Evolutionary conservation across 257 asterid species (phyloP), one percentile per base, ranked within the genome.

Genomic region (Ballota nigra): DNA sequence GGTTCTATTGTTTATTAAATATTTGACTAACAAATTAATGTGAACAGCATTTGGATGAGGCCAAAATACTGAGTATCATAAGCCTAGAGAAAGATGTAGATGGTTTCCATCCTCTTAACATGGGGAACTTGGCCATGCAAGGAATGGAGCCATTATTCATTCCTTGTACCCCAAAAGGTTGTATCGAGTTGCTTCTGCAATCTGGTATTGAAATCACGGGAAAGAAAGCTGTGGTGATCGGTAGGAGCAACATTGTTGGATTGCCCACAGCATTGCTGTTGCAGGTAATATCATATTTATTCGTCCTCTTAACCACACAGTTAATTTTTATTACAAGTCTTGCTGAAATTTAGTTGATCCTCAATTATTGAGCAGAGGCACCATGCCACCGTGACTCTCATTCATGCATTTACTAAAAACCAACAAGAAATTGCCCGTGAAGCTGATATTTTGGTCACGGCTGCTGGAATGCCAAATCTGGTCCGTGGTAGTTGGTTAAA

Each of bases 161-260:
- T 73, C 87, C 95, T 20, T 88, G 96, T 63, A 86, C 96, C 36
- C 85, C 96, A 6, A 88, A 86, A 73, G 96, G 89, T 59, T 88
- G 92, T 78, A 79, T 86, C 13, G 92, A 88, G 83, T 68, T 88
- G 82, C 85, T 88, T 79, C 81, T 88, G 61, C 87, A 82, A 73
- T 81, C 89, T 18, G 88, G 83, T 64, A 67, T 86, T 45, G 84
- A 83, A 68, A 84, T 88, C 64, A 76, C 0, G 63, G 96, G 96
- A 55, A 88, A 86, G 83, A 84, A 78, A 36, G 92, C 87, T 67
- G 96, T 86, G 66, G 92, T 88, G 75, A 83, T 88, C 64, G 96
- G 96, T 43, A 84, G 86, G 83, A 93, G 98, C 87, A 93, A 91
- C 78, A 88, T 91, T 53, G 98, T 89, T 79, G 98, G 98, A 62